phyloP scores from a whole-genome alignment of 805 yeast genomes.

The Candida glaebosa region DNA sequence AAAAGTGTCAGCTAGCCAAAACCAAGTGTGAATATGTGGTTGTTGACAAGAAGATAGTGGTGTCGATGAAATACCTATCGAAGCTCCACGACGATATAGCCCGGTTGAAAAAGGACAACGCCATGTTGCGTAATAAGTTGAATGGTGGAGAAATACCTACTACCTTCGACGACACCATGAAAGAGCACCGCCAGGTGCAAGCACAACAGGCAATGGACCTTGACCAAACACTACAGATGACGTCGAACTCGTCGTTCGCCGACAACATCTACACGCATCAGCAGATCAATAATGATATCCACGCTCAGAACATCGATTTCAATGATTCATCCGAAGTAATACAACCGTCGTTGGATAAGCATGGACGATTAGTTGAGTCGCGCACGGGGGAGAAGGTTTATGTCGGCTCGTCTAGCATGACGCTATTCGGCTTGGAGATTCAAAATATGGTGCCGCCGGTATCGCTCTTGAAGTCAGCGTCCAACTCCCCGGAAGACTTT shows the following conservation, averaged over 20 bases:
- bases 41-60: slow-evolving; percentile 69
- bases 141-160: slow-evolving; percentile 24
- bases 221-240: neutral
- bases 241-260: neutral
- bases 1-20: slow-evolving; percentile 53
- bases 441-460: slow-evolving; percentile 54
- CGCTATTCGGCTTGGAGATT: slow-evolving; percentile 73
- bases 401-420: slow-evolving; percentile 82
- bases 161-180: slow-evolving; percentile 5
- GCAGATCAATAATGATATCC: slow-evolving; percentile 5
- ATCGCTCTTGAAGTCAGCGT: slow-evolving; percentile 4
- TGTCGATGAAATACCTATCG: slow-evolving; percentile 65
- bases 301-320: neutral
- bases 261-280: slow-evolving; percentile 5
- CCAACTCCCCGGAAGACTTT: slow-evolving; percentile 7
- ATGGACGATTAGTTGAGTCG: slow-evolving; percentile 69
- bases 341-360: slow-evolving; percentile 67
- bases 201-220: slow-evolving; percentile 4
- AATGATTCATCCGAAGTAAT: slow-evolving; percentile 45
- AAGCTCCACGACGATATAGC: slow-evolving; percentile 67
- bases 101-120: slow-evolving; percentile 62
- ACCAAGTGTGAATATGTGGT: slow-evolving; percentile 67
- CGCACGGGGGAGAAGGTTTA: slow-evolving; percentile 73
- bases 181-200: slow-evolving; percentile 3
- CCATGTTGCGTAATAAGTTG: slow-evolving; percentile 45